Percentiles rank a stretch among this genome's conserved stretches.
Conservation (phyloP, 2,329 filamentous ascomycete species). For the Talaromyces sp. region DNA sequence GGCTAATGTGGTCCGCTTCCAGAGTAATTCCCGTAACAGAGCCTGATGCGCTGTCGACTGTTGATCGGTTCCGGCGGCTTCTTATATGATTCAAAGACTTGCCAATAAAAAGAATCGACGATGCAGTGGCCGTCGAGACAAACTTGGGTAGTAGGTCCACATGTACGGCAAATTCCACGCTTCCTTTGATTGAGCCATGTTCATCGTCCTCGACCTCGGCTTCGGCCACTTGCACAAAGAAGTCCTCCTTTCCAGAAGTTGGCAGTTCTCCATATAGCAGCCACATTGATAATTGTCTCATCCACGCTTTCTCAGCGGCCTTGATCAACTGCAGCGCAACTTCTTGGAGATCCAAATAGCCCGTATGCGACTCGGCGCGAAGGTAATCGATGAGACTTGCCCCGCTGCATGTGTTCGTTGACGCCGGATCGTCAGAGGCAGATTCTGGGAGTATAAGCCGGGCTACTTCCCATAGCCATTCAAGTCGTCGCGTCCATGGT, state of each 20-base stretch:
- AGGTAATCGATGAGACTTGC: constrained; percentile 72
- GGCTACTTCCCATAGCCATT: constrained; percentile 75
- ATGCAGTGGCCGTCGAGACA: constrained; percentile 65
- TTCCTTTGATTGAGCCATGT: constrained; percentile 32
- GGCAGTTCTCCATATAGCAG: constrained; percentile 82
- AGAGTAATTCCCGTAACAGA: constrained; percentile 57
- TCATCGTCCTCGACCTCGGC: constrained; percentile 25
- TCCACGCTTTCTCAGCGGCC: constrained; percentile 81
- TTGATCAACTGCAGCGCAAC: constrained; percentile 67
- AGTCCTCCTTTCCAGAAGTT: constrained; percentile 71
- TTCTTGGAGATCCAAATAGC: constrained; percentile 78
- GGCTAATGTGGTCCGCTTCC: constrained; percentile 39
- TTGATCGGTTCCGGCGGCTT: constrained; percentile 38
- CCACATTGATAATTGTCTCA: constrained; percentile 87
- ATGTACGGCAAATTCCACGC: constrained; percentile 53
- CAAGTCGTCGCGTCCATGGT: constrained; percentile 76
- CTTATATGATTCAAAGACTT: constrained; percentile 81
- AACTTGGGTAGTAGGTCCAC: constrained; percentile 67
- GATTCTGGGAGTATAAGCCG: constrained; percentile 57
- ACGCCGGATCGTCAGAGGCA: constrained; percentile 18
- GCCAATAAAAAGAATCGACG: constrained; percentile 85
- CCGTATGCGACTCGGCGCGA: constrained; percentile 72
- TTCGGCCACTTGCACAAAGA: constrained; percentile 62
- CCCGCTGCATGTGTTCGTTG: constrained; percentile 51
- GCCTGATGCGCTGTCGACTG: constrained; percentile 22